Evolutionary conservation across 441 rosid genomes (phyloP), one percentile per base, ranked within the genome.

Genomic region (Isatis lusitanica): DNA sequence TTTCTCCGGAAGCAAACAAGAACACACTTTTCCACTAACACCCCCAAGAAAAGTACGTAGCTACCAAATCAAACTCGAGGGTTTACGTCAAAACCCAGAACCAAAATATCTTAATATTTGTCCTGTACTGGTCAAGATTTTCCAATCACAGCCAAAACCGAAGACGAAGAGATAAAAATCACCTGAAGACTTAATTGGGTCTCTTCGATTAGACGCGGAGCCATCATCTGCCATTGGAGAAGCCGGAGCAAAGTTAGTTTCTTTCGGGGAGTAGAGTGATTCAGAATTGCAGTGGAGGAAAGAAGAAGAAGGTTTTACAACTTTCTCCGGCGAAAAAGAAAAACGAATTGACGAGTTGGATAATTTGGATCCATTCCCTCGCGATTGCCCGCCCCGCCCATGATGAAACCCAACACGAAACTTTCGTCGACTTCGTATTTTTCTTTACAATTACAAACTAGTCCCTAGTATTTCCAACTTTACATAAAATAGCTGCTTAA

Each of bases 131-230:
- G 16, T 10, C 65, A 18, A 60, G 16, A 38, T 18, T 18, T 4
- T 48, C 50, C 18, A 59, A 4, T 58, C 40, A 30, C 68, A 71
- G 16, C 68, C 53, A 52, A 6, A 39, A 52, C 15, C 26, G 7
- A 33, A 51, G 30, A 4, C 16, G 43, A 39, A 52, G 36, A 18
- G 40, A 61, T 18, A 51, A 42, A 12, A 62, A 73, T 33, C 18
- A 90, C 97, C 98, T 82, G 94, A 88, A 42, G 94, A 83, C 78
- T 94, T 94, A 72, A 89, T 84, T 39, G 96, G 97, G 78, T 94
- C 94, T 83, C 97, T 85, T 78, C 78, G 83, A 68, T 80, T 84
- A 70, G 88, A 80, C 43, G 86, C 40, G 31, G 75, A 73, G 71
- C 85, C 82, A 33, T 88, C 97, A 33, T 89, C 97, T 15, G 94